These are phyloP conservation scores for Artemisia annua DNA, from an alignment of 129 eudicot species.

Conservation along the genomic window DNA sequence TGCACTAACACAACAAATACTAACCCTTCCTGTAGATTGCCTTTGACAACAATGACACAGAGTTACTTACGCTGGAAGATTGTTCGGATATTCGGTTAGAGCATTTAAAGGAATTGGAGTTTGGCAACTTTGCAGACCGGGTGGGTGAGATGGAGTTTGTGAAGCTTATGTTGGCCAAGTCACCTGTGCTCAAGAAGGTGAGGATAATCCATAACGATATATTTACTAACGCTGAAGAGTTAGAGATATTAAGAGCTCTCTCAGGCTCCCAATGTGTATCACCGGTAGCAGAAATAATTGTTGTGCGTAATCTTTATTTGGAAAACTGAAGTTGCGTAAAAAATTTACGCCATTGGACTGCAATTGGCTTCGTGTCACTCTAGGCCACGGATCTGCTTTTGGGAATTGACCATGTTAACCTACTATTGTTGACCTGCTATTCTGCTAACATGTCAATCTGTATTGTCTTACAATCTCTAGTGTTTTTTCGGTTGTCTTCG, in stretches of 20 bases:
- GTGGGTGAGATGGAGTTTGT: conserved; percentile 8
- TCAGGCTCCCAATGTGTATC: neutral
- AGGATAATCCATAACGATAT: neutral
- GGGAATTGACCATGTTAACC: neutral
- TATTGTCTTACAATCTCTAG: too few species aligned
- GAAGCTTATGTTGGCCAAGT: conserved; percentile 13
- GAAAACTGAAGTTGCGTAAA: neutral
- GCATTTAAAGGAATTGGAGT: conserved; percentile 8
- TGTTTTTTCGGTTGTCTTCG: too few species aligned
- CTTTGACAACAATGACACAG: neutral
- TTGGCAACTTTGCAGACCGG: neutral
- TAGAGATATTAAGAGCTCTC: neutral
- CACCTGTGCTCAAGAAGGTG: conserved; percentile 19
- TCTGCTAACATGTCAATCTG: too few species aligned
- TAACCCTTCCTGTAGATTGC: neutral
- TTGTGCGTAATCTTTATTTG: neutral
- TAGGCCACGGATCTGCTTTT: neutral
- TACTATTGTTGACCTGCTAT: too few species aligned
- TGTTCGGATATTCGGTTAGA: conserved; percentile 9
- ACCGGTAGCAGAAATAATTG: neutral
- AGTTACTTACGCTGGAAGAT: neutral
- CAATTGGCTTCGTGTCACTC: neutral
- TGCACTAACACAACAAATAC: neutral
- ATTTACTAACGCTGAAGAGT: neutral
- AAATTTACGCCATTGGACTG: neutral